These are phyloP conservation scores for Trichomonas gallinae DNA, from an alignment of 208 protist species.

Conservation along the genomic window DNA sequence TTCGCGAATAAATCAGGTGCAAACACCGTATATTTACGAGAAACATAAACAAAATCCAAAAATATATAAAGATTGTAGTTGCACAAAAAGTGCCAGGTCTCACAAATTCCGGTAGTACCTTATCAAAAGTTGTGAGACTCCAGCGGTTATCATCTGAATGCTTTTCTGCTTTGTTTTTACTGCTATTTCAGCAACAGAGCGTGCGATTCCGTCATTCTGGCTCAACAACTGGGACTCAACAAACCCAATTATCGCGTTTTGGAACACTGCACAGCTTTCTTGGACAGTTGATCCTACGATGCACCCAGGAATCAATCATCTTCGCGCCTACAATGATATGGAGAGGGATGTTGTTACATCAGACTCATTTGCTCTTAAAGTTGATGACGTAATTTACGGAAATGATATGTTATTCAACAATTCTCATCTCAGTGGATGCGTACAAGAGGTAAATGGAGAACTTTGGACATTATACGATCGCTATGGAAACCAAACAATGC, in stretches of 20 bases:
- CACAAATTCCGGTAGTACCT: no score
- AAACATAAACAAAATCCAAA: no score
- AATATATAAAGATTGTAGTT: no score
- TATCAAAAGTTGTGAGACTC: no score
- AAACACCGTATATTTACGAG: no score
- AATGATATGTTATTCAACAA: not conserved
- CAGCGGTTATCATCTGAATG: no score
- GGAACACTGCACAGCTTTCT: not conserved
- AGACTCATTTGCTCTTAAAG: not conserved
- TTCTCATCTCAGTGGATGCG: not conserved
- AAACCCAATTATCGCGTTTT: not conserved
- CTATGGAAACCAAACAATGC: not conserved
- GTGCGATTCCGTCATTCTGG: not conserved
- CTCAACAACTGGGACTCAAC: not conserved
- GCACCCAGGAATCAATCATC: not conserved
- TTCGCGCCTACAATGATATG: not conserved
- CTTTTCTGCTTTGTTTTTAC: not conserved
- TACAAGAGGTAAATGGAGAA: not conserved
- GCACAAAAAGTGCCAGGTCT: no score
- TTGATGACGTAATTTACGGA: not conserved
- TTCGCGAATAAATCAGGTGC: no score
- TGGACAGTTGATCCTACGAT: not conserved
- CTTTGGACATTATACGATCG: not conserved
- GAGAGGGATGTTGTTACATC: not conserved
- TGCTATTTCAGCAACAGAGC: not conserved